Conservation (phyloP, 208 protist genomes). For the Acanthamoeba royreba region DNA sequence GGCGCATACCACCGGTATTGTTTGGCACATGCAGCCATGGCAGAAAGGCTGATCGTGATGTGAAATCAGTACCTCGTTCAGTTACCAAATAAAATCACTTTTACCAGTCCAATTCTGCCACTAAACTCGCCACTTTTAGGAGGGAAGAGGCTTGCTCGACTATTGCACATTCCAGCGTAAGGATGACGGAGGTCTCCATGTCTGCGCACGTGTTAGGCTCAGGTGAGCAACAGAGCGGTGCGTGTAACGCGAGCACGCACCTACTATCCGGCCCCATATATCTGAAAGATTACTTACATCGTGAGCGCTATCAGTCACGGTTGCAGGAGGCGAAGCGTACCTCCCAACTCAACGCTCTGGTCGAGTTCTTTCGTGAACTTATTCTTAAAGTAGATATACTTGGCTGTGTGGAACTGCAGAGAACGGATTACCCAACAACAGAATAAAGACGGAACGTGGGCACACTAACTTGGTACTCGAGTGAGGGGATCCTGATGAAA, state of each 20-base stretch:
- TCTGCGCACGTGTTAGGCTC: neutral
- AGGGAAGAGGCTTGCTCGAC: neutral
- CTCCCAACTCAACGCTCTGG: conserved; percentile 3
- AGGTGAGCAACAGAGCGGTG: too few relatives aligned
- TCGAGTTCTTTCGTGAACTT: conserved; percentile 5
- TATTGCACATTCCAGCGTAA: neutral
- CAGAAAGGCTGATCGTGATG: neutral
- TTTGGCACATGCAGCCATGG: neutral
- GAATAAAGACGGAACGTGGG: neutral
- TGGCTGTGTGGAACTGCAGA: neutral
- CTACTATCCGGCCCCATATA: conserved; percentile 6
- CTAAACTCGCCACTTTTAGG: neutral
- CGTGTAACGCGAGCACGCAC: neutral
- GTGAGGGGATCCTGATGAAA: neutral
- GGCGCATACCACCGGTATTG: neutral
- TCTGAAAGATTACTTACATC: neutral
- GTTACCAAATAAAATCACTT: neutral
- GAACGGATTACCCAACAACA: neutral
- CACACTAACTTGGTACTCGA: neutral
- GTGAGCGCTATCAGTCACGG: too few relatives aligned
- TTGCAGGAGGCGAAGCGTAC: neutral
- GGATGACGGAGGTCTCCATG: conserved; percentile 2
- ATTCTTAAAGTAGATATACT: conserved; percentile 41
- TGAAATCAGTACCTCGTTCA: neutral
- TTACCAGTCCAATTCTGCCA: conserved; percentile 37